A percentile compares a stretch with the other conserved stretches of the same genome.
Evolutionary conservation across 768 basidiomycete genomes (phyloP).

Genomic region (Amanita pallidorosea): DNA sequence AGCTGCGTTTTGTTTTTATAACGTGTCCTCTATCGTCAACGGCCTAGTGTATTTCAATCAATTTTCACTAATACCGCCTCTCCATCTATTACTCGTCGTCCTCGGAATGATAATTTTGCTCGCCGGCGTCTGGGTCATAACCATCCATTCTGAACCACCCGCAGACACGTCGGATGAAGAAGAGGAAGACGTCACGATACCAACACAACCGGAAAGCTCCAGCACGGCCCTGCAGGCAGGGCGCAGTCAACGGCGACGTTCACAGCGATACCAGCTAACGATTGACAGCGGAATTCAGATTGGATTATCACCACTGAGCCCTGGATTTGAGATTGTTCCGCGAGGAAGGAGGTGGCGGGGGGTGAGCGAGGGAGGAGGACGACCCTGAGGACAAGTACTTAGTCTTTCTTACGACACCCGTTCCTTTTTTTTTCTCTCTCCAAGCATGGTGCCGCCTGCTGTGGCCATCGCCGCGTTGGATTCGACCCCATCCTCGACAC

Average conservation of each 20-base stretch:
- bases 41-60: constrained; percentile 88
- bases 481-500: too few species aligned
- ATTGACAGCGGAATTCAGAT: constrained; percentile 57
- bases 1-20: constrained; percentile 95
- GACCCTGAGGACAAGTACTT: neutral
- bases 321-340: constrained; percentile 66
- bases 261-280: neutral
- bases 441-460: constrained; percentile 15
- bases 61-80: constrained; percentile 52
- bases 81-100: constrained; percentile 67
- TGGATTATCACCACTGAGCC: constrained; percentile 64
- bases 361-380: constrained; percentile 29
- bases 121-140: constrained; percentile 85
- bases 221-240: neutral
- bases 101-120: constrained; percentile 73
- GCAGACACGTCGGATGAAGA: constrained; percentile 11
- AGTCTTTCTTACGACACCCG: constrained; percentile 4
- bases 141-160: constrained; percentile 52
- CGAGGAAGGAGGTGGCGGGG: constrained; percentile 39
- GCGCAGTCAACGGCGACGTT: constrained; percentile 17
- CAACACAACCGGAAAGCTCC: constrained; percentile 13
- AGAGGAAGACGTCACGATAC: constrained; percentile 4
- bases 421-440: constrained; percentile 11
- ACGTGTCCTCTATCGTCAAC: constrained; percentile 83
- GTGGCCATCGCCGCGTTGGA: constrained; percentile 17